Evolutionary conservation across 768 basidiomycete genomes (phyloP).

Genomic region (Polyporus arcularius): DNA sequence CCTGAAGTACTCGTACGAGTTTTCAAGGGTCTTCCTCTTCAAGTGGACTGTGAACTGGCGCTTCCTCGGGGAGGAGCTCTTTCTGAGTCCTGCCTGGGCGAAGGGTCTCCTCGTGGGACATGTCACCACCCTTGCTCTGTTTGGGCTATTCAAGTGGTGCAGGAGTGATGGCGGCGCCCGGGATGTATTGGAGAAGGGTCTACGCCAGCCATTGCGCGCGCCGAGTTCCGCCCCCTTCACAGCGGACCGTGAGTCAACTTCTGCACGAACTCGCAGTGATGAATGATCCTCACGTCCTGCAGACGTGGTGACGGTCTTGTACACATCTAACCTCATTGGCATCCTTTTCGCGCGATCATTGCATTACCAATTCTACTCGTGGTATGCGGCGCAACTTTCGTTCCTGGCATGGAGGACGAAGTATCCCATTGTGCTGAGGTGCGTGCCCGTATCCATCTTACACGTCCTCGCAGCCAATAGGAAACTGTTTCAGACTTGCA

Average conservation of each 20-base stretch:
- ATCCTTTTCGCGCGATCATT: conserved; percentile 90
- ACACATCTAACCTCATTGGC: conserved; percentile 91
- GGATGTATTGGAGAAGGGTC: conserved; percentile 53
- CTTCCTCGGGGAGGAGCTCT: conserved; percentile 74
- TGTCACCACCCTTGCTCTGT: conserved; percentile 53
- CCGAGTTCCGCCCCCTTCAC: conserved; percentile 49
- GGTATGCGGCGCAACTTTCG: conserved; percentile 93
- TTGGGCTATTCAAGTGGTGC: conserved; percentile 81
- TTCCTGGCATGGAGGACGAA: conserved; percentile 76
- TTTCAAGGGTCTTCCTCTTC: conserved; percentile 87
- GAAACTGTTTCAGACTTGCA: conserved; percentile 45
- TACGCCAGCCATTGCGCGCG: conserved; percentile 51
- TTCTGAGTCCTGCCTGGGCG: conserved; percentile 67
- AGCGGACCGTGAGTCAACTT: conserved; percentile 59
- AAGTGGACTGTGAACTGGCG: conserved; percentile 99
- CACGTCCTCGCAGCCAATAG: neutral
- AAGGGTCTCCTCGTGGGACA: conserved; percentile 68
- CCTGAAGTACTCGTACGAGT: conserved; percentile 76
- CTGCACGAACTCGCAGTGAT: neutral
- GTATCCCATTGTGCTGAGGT: conserved; percentile 67
- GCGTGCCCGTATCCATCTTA: conserved; percentile 1
- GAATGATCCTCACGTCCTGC: conserved; percentile 6
- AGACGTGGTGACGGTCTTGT: conserved; percentile 65
- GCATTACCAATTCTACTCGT: conserved; percentile 98
- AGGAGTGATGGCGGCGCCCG: conserved; percentile 66